Percentiles rank a stretch among this genome's conserved stretches.
These are phyloP conservation scores for Trifolium subterraneum DNA, from an alignment of 306 rosid species.

Conservation along the genomic window DNA sequence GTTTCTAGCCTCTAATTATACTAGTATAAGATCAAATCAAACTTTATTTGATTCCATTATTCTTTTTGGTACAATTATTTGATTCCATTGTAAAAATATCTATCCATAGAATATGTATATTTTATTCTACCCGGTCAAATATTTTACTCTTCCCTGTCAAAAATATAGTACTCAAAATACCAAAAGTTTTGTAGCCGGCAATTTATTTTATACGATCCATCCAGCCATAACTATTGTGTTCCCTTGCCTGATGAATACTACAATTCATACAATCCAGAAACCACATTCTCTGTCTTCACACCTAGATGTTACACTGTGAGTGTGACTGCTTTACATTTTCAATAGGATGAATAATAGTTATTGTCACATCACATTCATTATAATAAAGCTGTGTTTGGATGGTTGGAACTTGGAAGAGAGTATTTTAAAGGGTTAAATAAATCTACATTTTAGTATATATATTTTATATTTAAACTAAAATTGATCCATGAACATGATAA, in stretches of 20 bases:
- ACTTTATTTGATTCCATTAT: no score
- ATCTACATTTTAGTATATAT: background rate
- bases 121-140: no score
- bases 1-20: no score
- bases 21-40: no score
- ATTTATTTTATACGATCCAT: background rate
- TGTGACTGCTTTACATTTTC: background rate
- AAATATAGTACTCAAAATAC: no score
- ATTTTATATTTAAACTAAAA: background rate
- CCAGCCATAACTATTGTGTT: constrained; percentile 5
- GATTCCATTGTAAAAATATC: no score
- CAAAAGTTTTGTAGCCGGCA: background rate
- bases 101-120: no score
- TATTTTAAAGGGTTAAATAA: background rate
- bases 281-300: background rate
- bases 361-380: constrained; percentile 20
- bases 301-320: background rate
- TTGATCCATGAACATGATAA: no score
- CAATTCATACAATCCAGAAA: background rate
- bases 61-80: no score
- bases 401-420: background rate
- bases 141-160: background rate
- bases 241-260: constrained; percentile 13
- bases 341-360: constrained; percentile 3
- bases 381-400: background rate